Percentiles rank a stretch among this genome's conserved stretches.
These are phyloP conservation scores for Taphrina sp. DNA, from an alignment of 1,139 yeast species.

Conservation along the genomic window DNA sequence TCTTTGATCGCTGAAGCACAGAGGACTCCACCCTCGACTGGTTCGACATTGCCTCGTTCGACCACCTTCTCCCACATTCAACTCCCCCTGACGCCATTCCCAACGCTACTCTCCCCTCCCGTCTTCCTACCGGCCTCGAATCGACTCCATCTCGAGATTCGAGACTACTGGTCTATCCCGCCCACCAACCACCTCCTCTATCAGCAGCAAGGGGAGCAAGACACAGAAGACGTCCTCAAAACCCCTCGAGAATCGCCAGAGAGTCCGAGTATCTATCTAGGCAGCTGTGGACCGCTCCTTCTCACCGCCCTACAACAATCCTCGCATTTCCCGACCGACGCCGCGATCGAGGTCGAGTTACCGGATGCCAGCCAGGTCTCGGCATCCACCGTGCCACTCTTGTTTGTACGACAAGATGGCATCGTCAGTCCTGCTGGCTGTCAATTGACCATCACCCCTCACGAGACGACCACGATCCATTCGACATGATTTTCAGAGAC, in stretches of 20 bases:
- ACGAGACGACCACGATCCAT: background rate
- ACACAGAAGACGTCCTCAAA: too few relatives aligned
- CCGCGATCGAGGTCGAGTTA: constrained; percentile 25
- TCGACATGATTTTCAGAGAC: background rate
- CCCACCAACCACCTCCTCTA: constrained; percentile 2
- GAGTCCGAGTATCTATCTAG: constrained; percentile 31
- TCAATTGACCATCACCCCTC: background rate
- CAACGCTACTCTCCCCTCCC: constrained; percentile 25
- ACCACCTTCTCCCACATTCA: background rate
- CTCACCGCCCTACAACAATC: constrained; percentile 20
- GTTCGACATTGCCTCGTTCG: background rate
- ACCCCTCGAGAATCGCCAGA: too few relatives aligned
- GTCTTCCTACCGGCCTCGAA: constrained; percentile 8
- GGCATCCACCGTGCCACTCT: constrained; percentile 1
- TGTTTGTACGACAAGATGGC: constrained; percentile 29
- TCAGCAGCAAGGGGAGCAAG: too few relatives aligned
- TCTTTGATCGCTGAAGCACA: too few relatives aligned
- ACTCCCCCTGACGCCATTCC: constrained; percentile 24
- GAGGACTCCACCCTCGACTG: background rate
- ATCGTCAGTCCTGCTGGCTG: constrained; percentile 17
- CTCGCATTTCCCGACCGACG: background rate
- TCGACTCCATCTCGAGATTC: constrained; percentile 16
- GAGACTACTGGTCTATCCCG: constrained; percentile 24
- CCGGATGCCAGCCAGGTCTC: constrained; percentile 5
- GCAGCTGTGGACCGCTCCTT: constrained; percentile 23